Evolutionary conservation across 106 monocot species (phyloP), one percentile per base, ranked within the genome.

Genomic region (Apostasia ramifera): DNA sequence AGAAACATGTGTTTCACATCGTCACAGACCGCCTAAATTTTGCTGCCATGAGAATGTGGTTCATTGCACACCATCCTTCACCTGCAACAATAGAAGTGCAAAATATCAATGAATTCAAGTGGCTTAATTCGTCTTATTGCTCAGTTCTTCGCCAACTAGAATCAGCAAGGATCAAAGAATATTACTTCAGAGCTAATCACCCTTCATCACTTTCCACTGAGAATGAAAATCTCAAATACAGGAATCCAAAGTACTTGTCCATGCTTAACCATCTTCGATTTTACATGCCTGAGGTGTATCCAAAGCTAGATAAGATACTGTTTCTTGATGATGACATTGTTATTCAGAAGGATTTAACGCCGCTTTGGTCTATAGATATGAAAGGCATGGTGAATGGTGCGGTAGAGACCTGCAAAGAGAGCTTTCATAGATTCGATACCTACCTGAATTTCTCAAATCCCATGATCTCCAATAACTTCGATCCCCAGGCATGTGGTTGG

Each of bases 251-350:
- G 67, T 90, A 90, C 62, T 63, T 90, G 65, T 90, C 90, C 14
- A 83, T 90, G 86, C 86, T 90, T n/a, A 90, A 90, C 67, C 89
- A 90, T 78, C 78, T 90, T 44, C 67, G 89, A 66, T 90, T 90
- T 80, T 90, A 90, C 75, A 85, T 90, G 86, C 90, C 90, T 58
- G 90, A 90, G 68, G 76, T 90, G 12, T 86, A 90, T 42, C 90
- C 90, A 40, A 86, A 86, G 68, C 78, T 90, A 14, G 79, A 90
- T 55, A 90, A 90, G 78, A 86, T 90, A 75, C 69, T 90, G 10
- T 90, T 90, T 82, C 78, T 86, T 72, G 90, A 90, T 71, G 90
- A 90, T 74, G 90, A 90, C 68, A 68, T 90, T 67, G 90, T 90
- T 66, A 81, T 90, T 15, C 90, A 90, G 60, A 83, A 81, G 70